A percentile compares a stretch with the other conserved stretches of the same genome.
Conservation (phyloP, 139 green algal genomes). For the Volvox africanus region DNA sequence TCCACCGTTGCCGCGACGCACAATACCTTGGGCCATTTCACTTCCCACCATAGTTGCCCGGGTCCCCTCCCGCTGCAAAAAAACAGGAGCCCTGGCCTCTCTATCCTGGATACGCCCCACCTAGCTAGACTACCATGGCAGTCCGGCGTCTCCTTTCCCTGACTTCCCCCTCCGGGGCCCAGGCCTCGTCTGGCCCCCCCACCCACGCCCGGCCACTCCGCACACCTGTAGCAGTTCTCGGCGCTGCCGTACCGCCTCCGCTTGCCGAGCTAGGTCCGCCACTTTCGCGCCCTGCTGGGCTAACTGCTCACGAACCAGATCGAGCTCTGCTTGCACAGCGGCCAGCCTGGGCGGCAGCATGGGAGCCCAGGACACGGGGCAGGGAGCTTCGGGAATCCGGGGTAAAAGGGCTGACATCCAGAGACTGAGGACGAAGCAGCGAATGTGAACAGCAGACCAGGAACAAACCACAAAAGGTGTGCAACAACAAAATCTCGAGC, state of each 20-base stretch:
- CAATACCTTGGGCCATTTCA: not conserved
- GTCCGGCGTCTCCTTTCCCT: no score
- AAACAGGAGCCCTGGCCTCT: not conserved
- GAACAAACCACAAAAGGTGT: no score
- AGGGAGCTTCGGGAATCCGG: not conserved
- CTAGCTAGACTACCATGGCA: no score
- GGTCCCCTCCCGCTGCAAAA: not conserved
- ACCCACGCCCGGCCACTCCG: not conserved
- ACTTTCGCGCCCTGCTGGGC: slow-evolving; percentile 33
- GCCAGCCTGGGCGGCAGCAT: slow-evolving; percentile 38
- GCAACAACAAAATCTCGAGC: no score
- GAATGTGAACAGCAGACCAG: no score
- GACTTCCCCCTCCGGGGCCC: no score
- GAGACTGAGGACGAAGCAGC: not conserved
- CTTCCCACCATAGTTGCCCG: no score
- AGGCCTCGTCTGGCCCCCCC: not conserved
- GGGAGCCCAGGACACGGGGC: not conserved
- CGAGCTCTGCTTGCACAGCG: slow-evolving; percentile 48
- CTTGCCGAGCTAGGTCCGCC: slow-evolving; percentile 8
- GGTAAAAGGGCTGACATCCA: not conserved
- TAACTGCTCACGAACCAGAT: slow-evolving; percentile 18
- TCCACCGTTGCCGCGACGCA: not conserved
- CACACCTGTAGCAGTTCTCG: slow-evolving; percentile 26
- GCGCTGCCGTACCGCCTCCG: slow-evolving; percentile 19
- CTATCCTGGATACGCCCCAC: no score